A percentile compares a stretch with the other conserved stretches of the same genome.
Conservation (phyloP, 2,329 filamentous ascomycete species). For the Aureobasidium sp. region DNA sequence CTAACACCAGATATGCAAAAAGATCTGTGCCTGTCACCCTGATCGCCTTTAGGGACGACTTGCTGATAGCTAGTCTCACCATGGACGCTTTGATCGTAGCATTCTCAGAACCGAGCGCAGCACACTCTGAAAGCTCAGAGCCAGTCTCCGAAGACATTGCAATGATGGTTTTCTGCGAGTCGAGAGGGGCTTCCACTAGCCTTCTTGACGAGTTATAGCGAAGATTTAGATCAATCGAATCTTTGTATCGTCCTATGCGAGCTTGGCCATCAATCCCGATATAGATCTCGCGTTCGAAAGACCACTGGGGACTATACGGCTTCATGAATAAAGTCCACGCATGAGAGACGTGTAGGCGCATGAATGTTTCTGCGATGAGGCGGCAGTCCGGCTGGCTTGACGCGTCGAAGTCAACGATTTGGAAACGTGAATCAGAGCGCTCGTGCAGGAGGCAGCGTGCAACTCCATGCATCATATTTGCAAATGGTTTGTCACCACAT, state of each 20-base stretch:
- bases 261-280: not conserved
- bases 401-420: constrained; percentile 22
- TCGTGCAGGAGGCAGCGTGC: constrained; percentile 22
- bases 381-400: not conserved
- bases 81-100: too few species aligned
- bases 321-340: not conserved
- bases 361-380: not conserved
- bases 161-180: not conserved
- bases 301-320: not conserved
- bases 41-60: too few species aligned
- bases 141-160: too few species aligned
- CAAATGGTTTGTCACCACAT: constrained; percentile 3
- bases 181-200: not conserved
- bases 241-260: not conserved
- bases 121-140: too few species aligned
- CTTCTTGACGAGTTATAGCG: not conserved
- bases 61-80: too few species aligned
- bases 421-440: constrained; percentile 21
- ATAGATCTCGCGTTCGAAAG: not conserved
- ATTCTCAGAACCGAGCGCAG: too few species aligned
- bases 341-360: not conserved
- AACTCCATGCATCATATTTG: constrained; percentile 23
- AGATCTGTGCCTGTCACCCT: too few species aligned
- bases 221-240: not conserved
- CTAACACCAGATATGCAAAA: too few species aligned